Percentiles rank a stretch among this genome's conserved stretches.
These are phyloP conservation scores for Starmerella asiatica DNA, from an alignment of 805 yeast genomes.

Conservation along the genomic window DNA sequence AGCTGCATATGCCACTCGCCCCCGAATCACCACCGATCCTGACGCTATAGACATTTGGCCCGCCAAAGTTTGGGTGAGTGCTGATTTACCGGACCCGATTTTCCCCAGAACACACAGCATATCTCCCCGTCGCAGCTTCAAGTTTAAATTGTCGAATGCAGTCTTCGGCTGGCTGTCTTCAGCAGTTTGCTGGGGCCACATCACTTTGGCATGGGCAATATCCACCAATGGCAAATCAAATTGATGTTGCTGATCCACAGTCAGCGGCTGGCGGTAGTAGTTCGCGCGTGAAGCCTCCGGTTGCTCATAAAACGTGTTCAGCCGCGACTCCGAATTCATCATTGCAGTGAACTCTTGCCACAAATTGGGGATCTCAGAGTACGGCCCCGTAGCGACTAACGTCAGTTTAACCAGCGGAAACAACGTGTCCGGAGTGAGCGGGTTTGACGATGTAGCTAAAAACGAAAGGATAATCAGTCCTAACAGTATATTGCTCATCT, in stretches of 20 bases:
- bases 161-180: slow-evolving; percentile 18
- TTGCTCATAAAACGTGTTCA: slow-evolving; percentile 15
- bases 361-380: not conserved
- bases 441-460: slow-evolving; percentile 43
- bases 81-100: slow-evolving; percentile 85
- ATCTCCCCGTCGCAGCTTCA: slow-evolving; percentile 58
- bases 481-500: not conserved
- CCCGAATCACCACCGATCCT: slow-evolving; percentile 55
- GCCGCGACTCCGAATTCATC: slow-evolving; percentile 14
- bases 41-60: slow-evolving; percentile 62
- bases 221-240: slow-evolving; percentile 5
- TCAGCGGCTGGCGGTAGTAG: slow-evolving; percentile 1
- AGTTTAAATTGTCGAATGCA: slow-evolving; percentile 52
- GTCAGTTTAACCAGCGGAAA: slow-evolving; percentile 30
- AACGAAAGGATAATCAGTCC: slow-evolving; percentile 48
- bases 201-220: slow-evolving; percentile 4
- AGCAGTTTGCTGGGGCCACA: slow-evolving; percentile 8
- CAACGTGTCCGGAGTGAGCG: slow-evolving; percentile 78
- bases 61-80: slow-evolving; percentile 60
- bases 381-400: not conserved
- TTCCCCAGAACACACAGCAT: slow-evolving; percentile 75
- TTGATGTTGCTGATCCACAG: not conserved
- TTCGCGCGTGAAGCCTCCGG: slow-evolving; percentile 11
- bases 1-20: slow-evolving; percentile 66
- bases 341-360: not conserved